Conservation (phyloP, 2,329 filamentous ascomycete species). For the Hypoxylon sp. region DNA sequence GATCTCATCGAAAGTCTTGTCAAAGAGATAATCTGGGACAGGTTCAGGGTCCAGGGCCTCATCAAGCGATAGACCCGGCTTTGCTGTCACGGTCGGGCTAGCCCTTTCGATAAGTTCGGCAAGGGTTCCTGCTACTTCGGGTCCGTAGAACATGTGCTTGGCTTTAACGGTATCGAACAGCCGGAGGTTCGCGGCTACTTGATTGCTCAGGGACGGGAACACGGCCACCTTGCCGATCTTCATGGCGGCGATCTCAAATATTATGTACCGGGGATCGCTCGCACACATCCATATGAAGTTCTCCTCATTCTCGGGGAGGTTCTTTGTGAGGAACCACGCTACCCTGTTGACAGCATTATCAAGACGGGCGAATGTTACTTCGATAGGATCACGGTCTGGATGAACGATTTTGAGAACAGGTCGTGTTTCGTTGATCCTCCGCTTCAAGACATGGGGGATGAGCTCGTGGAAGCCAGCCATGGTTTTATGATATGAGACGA, state of each 20-base stretch:
- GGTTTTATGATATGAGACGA: conserved; percentile 13
- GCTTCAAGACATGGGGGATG: conserved; percentile 40
- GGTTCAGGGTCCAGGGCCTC: conserved; percentile 37
- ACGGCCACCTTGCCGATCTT: conserved; percentile 46
- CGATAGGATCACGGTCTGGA: conserved; percentile 40
- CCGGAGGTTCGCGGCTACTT: conserved; percentile 32
- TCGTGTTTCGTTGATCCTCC: conserved; percentile 36
- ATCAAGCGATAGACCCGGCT: conserved; percentile 31
- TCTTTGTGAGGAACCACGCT: conserved; percentile 48
- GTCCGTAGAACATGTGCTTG: conserved; percentile 41
- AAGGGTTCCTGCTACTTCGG: conserved; percentile 36
- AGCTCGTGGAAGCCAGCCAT: conserved; percentile 44
- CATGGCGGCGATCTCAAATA: conserved; percentile 50
- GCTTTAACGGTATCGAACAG: conserved; percentile 28
- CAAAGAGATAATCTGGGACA: conserved; percentile 38
- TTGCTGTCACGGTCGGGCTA: conserved; percentile 29
- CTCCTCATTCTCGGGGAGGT: conserved; percentile 34
- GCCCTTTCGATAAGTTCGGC: conserved; percentile 34
- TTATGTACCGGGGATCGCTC: conserved; percentile 47
- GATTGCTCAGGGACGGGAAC: conserved; percentile 44
- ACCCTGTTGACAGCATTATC: conserved; percentile 49
- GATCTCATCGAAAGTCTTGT: conserved; percentile 34
- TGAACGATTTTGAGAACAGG: conserved; percentile 37
- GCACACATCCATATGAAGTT: conserved; percentile 50
- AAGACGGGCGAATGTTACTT: conserved; percentile 37